These are phyloP conservation scores for Metarhizium robertsii DNA, from an alignment of 2,329 filamentous ascomycete genomes.

Conservation along the genomic window DNA sequence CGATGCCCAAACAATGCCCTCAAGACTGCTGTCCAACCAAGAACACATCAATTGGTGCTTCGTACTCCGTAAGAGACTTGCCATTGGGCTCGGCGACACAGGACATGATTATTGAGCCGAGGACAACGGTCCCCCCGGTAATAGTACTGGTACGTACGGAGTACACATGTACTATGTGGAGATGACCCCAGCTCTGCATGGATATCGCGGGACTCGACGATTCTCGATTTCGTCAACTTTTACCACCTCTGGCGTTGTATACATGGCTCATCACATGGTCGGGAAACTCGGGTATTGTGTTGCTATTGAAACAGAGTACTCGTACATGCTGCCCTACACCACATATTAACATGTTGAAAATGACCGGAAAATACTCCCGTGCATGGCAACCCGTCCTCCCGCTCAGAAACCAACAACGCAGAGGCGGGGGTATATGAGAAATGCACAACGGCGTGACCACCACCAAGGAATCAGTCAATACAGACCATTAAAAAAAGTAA, in stretches of 20 bases:
- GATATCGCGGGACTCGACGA: neutral
- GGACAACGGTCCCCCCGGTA: too few species aligned
- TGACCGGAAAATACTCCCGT: neutral
- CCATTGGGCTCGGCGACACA: too few species aligned
- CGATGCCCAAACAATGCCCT: too few species aligned
- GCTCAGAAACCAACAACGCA: neutral
- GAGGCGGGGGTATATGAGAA: conserved; percentile 3
- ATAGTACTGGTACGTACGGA: too few species aligned
- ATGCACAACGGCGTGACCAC: neutral
- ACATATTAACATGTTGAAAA: neutral
- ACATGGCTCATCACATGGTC: neutral
- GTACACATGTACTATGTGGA: too few species aligned
- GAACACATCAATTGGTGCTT: too few species aligned
- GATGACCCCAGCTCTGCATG: neutral
- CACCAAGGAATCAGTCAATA: neutral
- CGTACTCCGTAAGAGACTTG: too few species aligned
- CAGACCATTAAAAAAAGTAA: neutral
- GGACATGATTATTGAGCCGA: too few species aligned
- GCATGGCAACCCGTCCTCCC: neutral
- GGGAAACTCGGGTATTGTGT: neutral
- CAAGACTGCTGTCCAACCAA: too few species aligned
- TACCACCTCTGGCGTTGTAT: neutral
- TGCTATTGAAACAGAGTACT: neutral
- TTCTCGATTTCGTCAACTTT: neutral
- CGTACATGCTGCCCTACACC: neutral